Conservation (phyloP, 106 monocot species). For the Platanthera guangdongensis region DNA sequence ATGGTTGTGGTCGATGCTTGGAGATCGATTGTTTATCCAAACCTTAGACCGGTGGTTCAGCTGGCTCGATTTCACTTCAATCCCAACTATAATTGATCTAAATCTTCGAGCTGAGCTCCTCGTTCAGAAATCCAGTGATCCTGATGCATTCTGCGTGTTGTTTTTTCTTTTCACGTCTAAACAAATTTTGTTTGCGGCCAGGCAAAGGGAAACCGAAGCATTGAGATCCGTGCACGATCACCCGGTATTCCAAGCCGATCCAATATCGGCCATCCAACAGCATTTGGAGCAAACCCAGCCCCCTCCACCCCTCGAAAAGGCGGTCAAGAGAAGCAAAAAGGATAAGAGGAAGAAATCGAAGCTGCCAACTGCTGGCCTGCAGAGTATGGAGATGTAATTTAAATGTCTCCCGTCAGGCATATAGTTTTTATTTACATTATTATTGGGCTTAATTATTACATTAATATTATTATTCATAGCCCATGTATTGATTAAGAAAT, state of each 20-base stretch:
- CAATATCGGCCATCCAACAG: slow-evolving; percentile 40
- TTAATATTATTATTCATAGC: too few relatives aligned
- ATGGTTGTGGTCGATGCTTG: too few relatives aligned
- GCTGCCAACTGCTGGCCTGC: not conserved
- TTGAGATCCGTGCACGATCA: slow-evolving; percentile 30
- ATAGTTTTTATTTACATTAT: too few relatives aligned
- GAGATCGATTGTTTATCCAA: too few relatives aligned
- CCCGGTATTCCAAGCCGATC: slow-evolving; percentile 44
- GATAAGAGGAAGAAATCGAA: slow-evolving; percentile 15
- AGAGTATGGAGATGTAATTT: slow-evolving; percentile 1
- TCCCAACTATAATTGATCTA: too few relatives aligned
- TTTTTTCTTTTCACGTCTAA: not conserved
- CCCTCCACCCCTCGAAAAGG: not conserved
- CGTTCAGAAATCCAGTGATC: too few relatives aligned
- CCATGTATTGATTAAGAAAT: too few relatives aligned
- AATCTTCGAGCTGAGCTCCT: too few relatives aligned
- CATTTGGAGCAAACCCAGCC: slow-evolving; percentile 55
- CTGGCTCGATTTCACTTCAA: too few relatives aligned
- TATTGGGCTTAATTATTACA: too few relatives aligned
- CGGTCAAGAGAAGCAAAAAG: slow-evolving; percentile 19
- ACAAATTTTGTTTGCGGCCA: not conserved
- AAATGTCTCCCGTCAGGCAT: too few relatives aligned
- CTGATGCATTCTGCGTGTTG: not conserved
- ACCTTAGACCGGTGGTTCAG: too few relatives aligned
- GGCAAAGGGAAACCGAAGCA: slow-evolving; percentile 33